Conservation (phyloP, 371 early-diverging fungal genomes). For the Umbelopsis sp. region DNA sequence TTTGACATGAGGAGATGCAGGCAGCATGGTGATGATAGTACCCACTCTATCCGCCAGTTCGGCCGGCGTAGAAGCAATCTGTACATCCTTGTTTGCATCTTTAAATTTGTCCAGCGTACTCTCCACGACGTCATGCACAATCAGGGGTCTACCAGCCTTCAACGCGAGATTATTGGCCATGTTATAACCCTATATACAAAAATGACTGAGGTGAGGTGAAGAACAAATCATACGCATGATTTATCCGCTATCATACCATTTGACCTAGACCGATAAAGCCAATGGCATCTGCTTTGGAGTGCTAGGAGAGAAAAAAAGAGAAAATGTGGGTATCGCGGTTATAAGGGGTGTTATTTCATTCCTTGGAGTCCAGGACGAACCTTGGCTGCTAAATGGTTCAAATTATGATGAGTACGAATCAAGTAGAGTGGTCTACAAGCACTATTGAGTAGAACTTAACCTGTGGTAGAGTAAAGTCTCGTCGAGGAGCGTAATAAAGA, state of each 20-base stretch:
- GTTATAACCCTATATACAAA: slow-evolving; percentile 58
- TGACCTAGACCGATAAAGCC: slow-evolving; percentile 97
- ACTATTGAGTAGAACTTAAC: not conserved
- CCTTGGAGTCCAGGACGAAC: not conserved
- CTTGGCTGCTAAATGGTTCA: not conserved
- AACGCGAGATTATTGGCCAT: slow-evolving; percentile 90
- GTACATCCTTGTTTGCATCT: slow-evolving; percentile 47
- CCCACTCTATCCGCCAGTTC: slow-evolving; percentile 76
- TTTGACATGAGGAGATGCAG: slow-evolving; percentile 80
- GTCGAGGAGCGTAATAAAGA: not conserved
- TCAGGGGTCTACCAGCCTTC: slow-evolving; percentile 59
- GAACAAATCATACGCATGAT: too few relatives aligned
- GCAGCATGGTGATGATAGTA: slow-evolving; percentile 93
- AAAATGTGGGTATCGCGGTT: not conserved
- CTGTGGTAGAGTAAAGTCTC: not conserved
- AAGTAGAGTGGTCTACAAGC: not conserved
- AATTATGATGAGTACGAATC: not conserved
- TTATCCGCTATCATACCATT: slow-evolving; percentile 65
- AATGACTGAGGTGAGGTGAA: not conserved
- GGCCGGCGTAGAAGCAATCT: slow-evolving; percentile 57
- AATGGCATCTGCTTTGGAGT: slow-evolving; percentile 47
- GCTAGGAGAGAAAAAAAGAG: slow-evolving; percentile 20
- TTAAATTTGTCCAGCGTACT: slow-evolving; percentile 57
- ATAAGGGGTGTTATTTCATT: not conserved
- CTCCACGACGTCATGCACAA: slow-evolving; percentile 76